Base-by-base conservation (phyloP, 1,284 basidiomycete species). In the Ceratobasidium sp. region DNA sequence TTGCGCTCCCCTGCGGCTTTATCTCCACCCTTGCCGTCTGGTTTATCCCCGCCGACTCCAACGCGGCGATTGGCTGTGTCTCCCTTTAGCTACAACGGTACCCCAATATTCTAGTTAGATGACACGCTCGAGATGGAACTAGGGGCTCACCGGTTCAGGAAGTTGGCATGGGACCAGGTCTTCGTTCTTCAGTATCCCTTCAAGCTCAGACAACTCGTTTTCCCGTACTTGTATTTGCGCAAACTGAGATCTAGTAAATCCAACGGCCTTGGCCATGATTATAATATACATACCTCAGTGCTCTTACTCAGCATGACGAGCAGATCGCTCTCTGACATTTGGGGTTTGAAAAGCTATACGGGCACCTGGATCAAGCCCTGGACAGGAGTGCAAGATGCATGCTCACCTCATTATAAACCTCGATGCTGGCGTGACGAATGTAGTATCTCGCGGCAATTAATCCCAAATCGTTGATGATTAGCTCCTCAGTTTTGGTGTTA, bases 401-500 rank as follows among this genome's bases (percentile, higher is more conserved):
- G 28, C 73, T 65, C 13, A 76, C 86, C 80, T 91, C 86, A 85
- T 96, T 96, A 88, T 98, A 99, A 3, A 94, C 90, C 83, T 96
- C 95, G 50, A 99, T 93, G 1, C 96, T 97, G 69, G 90, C 87
- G 84, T 95, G 88, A 48, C 93, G 91, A 80, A 99, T 94, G 85
- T 99, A 99, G 85, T 99, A 99, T 83, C 94, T 96, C 1, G 97
- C 96, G 0, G 98, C 97, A 81, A 99, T 97, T 78, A 96, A 89
- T 17, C 98, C 98, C 2, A 98, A 86, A 81, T 98, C 96, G 15
- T 94, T 96, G 80, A 94, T 91, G 2, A 88, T 86, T 78, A 99
- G 92, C 1, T 88, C 86, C 52, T 91, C 92, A 3, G 87, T 88
- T 3, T 85, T 83, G 61, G 87, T 85, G 82, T 96, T 92, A 82